Conservation (phyloP, 352 stramenopile genomes). For the Phytopythium helicoides region DNA sequence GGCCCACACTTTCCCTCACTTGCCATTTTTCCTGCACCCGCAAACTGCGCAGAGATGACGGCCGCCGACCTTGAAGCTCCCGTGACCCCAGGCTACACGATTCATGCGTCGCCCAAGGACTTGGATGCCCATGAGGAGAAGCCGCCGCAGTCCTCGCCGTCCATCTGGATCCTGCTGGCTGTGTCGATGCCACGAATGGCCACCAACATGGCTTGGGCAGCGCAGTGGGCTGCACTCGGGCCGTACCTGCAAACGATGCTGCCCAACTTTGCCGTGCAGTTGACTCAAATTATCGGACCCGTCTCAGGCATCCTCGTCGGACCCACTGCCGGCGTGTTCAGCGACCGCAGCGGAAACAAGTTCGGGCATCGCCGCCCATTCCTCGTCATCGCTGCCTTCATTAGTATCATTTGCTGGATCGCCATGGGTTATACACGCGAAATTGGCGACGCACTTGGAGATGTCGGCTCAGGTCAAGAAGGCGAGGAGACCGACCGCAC, state of each 20-base stretch:
- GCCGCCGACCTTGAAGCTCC: too few relatives aligned
- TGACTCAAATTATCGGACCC: slow-evolving; percentile 39
- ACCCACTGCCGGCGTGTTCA: slow-evolving; percentile 24
- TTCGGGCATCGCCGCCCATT: slow-evolving; percentile 29
- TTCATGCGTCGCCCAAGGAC: slow-evolving; percentile 3
- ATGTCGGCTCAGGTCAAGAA: slow-evolving; percentile 18
- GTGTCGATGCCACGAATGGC: slow-evolving; percentile 15
- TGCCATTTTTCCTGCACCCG: too few relatives aligned
- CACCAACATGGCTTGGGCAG: slow-evolving; percentile 11
- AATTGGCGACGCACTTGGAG: slow-evolving; percentile 5
- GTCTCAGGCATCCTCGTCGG: slow-evolving; percentile 23
- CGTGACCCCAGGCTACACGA: too few relatives aligned
- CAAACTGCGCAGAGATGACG: too few relatives aligned
- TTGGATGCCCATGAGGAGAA: slow-evolving; percentile 1
- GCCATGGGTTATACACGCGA: slow-evolving; percentile 39
- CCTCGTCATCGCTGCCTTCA: slow-evolving; percentile 10
- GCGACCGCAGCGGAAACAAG: slow-evolving; percentile 20
- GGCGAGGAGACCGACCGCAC: slow-evolving; percentile 10
- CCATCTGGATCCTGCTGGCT: not conserved
- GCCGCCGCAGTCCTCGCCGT: not conserved
- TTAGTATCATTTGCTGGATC: slow-evolving; percentile 34
- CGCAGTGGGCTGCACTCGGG: slow-evolving; percentile 35
- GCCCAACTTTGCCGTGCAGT: slow-evolving; percentile 31
- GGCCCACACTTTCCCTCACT: too few relatives aligned
- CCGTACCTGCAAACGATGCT: slow-evolving; percentile 45